These are phyloP conservation scores for Sphaerulina vaccinii DNA, from an alignment of 2,329 filamentous ascomycete genomes.

Conservation along the genomic window DNA sequence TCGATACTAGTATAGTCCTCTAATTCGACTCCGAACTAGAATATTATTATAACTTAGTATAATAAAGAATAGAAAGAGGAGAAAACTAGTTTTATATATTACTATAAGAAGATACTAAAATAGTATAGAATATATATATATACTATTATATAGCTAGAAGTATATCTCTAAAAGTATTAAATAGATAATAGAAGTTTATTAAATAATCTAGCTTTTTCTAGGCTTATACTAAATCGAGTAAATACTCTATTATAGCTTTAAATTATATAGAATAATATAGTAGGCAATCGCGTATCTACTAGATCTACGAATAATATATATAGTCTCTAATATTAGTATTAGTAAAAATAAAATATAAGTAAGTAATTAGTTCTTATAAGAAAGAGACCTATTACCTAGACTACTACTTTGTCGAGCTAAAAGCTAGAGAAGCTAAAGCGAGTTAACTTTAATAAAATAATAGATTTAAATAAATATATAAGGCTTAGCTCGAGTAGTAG, in stretches of 20 bases:
- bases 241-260: background rate
- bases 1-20: background rate
- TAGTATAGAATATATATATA: background rate
- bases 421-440: slow-evolving; percentile 11
- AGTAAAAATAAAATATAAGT: slow-evolving; percentile 8
- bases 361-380: slow-evolving; percentile 14
- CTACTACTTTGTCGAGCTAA: slow-evolving; percentile 14
- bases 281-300: slow-evolving; percentile 12
- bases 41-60: background rate
- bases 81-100: background rate
- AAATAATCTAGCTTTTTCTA: background rate
- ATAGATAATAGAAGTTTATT: background rate
- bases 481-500: slow-evolving; percentile 19
- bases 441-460: slow-evolving; percentile 15
- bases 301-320: slow-evolving; percentile 5
- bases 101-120: background rate
- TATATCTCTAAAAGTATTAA: background rate
- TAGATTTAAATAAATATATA: slow-evolving; percentile 16
- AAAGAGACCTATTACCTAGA: slow-evolving; percentile 3
- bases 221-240: background rate
- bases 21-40: background rate
- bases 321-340: slow-evolving; percentile 10
- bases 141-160: background rate
- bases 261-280: slow-evolving; percentile 8
- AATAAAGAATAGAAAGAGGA: background rate